These are phyloP conservation scores for Hypoxylon intermedium DNA, from an alignment of 495 filamentous ascomycete species.

Conservation along the genomic window DNA sequence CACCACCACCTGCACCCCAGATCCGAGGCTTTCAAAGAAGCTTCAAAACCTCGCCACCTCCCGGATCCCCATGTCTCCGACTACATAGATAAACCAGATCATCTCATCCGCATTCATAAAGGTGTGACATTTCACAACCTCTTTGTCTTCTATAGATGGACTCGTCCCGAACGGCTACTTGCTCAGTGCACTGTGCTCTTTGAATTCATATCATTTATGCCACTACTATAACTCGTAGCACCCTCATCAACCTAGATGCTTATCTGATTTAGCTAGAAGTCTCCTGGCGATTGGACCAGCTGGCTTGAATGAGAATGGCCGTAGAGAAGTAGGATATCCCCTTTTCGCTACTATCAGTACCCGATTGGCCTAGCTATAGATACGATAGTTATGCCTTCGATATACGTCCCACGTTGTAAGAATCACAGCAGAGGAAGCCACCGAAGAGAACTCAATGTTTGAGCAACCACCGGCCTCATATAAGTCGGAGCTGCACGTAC, in stretches of 20 bases:
- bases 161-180: constrained; percentile 32
- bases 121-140: constrained; percentile 38
- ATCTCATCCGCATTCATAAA: constrained; percentile 16
- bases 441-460: constrained; percentile 1
- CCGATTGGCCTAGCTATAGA: constrained; percentile 27
- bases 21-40: constrained; percentile 24
- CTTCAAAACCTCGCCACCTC: constrained; percentile 19
- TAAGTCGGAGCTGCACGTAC: constrained; percentile 16
- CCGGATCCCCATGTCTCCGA: constrained; percentile 15
- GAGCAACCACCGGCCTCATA: constrained; percentile 13
- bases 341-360: constrained; percentile 28
- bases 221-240: constrained; percentile 19
- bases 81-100: constrained; percentile 30
- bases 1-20: constrained; percentile 31
- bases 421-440: constrained; percentile 6
- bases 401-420: constrained; percentile 24
- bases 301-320: constrained; percentile 6
- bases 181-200: constrained; percentile 30
- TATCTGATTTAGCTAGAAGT: constrained; percentile 10
- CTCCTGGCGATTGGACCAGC: constrained; percentile 21
- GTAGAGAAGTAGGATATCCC: constrained; percentile 12
- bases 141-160: constrained; percentile 15
- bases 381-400: constrained; percentile 12
- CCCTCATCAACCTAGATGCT: constrained; percentile 14
- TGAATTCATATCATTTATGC: constrained; percentile 10